phyloP scores from a whole-genome alignment of 106 monocot species.

The Allium fistulosum region DNA sequence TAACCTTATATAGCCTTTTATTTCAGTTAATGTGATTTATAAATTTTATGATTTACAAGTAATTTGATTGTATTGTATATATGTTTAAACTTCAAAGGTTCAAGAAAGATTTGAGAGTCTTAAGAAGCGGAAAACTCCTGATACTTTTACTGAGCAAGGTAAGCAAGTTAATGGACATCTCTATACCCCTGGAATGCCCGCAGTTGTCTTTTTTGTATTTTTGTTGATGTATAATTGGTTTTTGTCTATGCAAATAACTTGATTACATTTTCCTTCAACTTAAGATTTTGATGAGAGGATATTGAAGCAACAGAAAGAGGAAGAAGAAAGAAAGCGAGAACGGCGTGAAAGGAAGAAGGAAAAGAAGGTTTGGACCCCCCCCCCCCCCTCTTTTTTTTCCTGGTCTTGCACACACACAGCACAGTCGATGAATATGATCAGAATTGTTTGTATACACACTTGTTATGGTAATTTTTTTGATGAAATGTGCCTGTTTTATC shows the following conservation, averaged over 20 bases:
- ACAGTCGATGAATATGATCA: not conserved
- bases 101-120: constrained; percentile 92
- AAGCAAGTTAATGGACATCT: constrained; percentile 4
- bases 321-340: constrained; percentile 79
- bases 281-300: constrained; percentile 99
- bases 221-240: not conserved
- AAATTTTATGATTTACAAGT: not conserved
- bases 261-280: not conserved
- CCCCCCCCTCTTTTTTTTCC: not conserved
- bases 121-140: constrained; percentile 77
- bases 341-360: constrained; percentile 96
- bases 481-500: not conserved
- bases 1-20: not conserved
- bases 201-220: not conserved
- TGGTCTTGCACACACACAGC: not conserved
- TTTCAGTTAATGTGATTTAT: not conserved
- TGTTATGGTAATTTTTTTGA: not conserved
- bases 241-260: not conserved
- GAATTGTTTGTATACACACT: too few relatives aligned
- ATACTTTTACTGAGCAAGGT: constrained; percentile 91
- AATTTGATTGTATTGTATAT: not conserved
- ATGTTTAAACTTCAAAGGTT: constrained; percentile 37
- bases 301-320: constrained; percentile 92
- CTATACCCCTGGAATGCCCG: not conserved
- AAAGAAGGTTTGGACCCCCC: constrained; percentile 59